Conservation (phyloP, 176 grass and related monocot species). For the Hyparrhenia diplandra region DNA sequence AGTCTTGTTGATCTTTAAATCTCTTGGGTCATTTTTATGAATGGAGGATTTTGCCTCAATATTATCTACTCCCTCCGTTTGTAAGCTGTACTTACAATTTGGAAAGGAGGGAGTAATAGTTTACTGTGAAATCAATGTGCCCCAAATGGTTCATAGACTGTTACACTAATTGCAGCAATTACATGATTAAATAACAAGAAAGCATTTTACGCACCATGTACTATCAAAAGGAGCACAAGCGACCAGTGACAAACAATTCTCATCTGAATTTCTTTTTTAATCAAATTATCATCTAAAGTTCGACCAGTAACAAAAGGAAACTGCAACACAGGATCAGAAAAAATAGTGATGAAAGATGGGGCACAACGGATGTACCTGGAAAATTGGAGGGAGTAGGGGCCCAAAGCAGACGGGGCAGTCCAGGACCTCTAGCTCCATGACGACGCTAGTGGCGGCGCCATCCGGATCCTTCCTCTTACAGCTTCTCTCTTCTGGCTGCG, state of each 20-base stretch:
- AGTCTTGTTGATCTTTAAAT: background rate
- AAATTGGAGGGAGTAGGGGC: conserved; percentile 15
- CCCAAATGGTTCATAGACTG: background rate
- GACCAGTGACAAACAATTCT: background rate
- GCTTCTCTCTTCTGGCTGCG: background rate
- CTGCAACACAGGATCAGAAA: background rate
- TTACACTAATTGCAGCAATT: background rate
- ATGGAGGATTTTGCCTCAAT: background rate
- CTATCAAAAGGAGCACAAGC: background rate
- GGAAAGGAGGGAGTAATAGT: background rate
- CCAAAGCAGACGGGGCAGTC: conserved; percentile 44
- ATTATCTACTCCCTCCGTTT: background rate
- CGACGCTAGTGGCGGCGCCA: background rate
- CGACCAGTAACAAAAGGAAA: background rate
- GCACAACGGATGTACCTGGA: background rate
- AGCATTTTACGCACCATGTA: background rate
- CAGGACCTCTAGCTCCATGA: conserved; percentile 30
- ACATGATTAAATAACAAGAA: background rate
- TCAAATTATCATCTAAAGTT: background rate
- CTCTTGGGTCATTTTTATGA: background rate
- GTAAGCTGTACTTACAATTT: too few relatives aligned
- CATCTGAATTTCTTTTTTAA: background rate
- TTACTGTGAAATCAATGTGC: background rate
- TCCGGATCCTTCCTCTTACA: background rate
- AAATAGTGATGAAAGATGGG: background rate